Evolutionary conservation across 78 protist species (phyloP), one percentile per base, ranked within the genome.

Genomic region (Cavenderia fasciculata): DNA sequence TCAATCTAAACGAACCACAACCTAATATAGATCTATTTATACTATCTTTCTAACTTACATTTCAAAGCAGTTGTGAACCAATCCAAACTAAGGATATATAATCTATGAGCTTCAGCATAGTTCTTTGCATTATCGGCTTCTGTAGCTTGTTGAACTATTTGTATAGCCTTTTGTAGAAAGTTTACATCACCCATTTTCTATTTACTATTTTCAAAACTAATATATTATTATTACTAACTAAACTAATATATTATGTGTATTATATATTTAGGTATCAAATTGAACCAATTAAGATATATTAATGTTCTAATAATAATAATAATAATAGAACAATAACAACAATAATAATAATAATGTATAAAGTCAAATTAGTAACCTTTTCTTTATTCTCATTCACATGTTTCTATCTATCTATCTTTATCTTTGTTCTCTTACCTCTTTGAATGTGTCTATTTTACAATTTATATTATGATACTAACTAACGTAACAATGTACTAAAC

Each of bases 11-110:
- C n/a, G n/a, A n/a, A n/a, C n/a, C n/a, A n/a, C n/a, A n/a, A 19
- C 40, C 40, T 16, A 16, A 18, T 49, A 49, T 49, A 18, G 54
- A 49, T 14, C 54, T 18, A 44, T 44, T 44, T 44, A 44, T 44
- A 18, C 66, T 46, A 18, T 18, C 25, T 46, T 18, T 63, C n/a
- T 27, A 21, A 27, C 14, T n/a, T 31, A 90, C 94, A 90, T 78
- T 90, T 90, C 44, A 90, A 73, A 46, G 94, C 94, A 36, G 94
- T 90, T 38, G 87, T 79, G 68, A 90, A 90, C 85, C 87, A 90
- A 29, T 90, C 94, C 46, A 90, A 61, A 66, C 88, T 75, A 41
- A 52, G 85, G 6, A 79, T 74, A 75, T 92, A 92, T 71, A 92
- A 76, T 49, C 47, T 79, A 52, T 72, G 87, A 21, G 95, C 95